Evolutionary conservation across 177 flowering plant genomes (phyloP).

Genomic region (Vitis hybrid): DNA sequence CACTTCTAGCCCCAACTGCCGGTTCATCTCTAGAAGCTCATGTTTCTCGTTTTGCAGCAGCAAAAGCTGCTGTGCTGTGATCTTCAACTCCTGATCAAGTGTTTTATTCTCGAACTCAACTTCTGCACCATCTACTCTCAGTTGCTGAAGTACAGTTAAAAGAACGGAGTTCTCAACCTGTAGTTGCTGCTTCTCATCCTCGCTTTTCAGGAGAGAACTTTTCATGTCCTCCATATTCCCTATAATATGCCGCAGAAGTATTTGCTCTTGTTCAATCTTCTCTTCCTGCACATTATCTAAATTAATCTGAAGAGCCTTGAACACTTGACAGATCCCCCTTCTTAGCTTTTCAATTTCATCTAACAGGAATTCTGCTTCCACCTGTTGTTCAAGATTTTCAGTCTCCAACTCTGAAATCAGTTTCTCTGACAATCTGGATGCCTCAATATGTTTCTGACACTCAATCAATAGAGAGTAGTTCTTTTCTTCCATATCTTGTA

Average conservation of each 20-base stretch:
- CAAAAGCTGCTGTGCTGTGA: slow-evolving; percentile 25
- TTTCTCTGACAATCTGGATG: slow-evolving; percentile 50
- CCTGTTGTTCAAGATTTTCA: slow-evolving; percentile 70
- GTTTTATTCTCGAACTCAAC: slow-evolving; percentile 37
- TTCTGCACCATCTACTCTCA: slow-evolving; percentile 40
- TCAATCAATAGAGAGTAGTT: slow-evolving; percentile 53
- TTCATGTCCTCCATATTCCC: slow-evolving; percentile 42
- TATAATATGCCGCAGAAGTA: slow-evolving; percentile 34
- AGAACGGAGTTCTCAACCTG: slow-evolving; percentile 69
- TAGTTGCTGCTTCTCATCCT: slow-evolving; percentile 65
- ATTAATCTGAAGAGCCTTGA: slow-evolving; percentile 44
- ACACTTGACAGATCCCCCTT: slow-evolving; percentile 45
- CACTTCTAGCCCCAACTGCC: slow-evolving; percentile 37
- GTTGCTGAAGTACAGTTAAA: slow-evolving; percentile 46
- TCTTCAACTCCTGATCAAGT: slow-evolving; percentile 36
- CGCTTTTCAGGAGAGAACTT: slow-evolving; percentile 26
- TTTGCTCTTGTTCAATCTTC: slow-evolving; percentile 31
- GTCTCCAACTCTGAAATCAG: slow-evolving; percentile 62
- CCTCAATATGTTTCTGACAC: slow-evolving; percentile 63
- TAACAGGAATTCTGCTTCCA: slow-evolving; percentile 53
- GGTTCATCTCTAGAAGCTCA: slow-evolving; percentile 48
- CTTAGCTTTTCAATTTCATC: slow-evolving; percentile 58
- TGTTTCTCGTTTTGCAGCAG: slow-evolving; percentile 48
- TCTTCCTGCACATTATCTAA: slow-evolving; percentile 20
- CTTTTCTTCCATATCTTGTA: slow-evolving; percentile 70